phyloP scores from a whole-genome alignment of 192 early-diverging fungal species.

The Jimgerdemannia lactiflua region DNA sequence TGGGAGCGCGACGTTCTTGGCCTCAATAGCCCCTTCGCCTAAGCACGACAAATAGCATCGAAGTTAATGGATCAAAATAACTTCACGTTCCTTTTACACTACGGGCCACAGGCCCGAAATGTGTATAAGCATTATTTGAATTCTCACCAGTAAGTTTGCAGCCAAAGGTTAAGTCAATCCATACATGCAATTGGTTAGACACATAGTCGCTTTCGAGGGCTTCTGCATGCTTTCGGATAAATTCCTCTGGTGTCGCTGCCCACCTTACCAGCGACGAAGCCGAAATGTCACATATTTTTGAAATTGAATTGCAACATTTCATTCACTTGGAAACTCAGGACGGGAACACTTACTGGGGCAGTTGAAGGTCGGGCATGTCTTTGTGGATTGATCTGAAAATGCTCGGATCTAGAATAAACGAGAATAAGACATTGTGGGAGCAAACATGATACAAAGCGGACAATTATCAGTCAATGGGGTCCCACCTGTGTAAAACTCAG shows the following conservation, averaged over 20 bases:
- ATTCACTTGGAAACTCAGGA: neutral
- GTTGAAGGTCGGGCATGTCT: slow-evolving; percentile 58
- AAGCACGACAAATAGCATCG: neutral
- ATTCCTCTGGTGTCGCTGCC: slow-evolving; percentile 76
- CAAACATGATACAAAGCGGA: neutral
- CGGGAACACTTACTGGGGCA: slow-evolving; percentile 26
- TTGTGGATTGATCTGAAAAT: slow-evolving; percentile 62
- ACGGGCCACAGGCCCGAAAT: too few species aligned
- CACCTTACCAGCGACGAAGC: slow-evolving; percentile 37
- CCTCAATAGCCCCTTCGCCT: slow-evolving; percentile 66
- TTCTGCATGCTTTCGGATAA: slow-evolving; percentile 79
- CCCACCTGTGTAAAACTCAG: slow-evolving; percentile 61
- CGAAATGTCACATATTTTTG: neutral
- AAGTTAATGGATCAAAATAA: too few species aligned
- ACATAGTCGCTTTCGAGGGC: slow-evolving; percentile 75
- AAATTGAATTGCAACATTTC: neutral
- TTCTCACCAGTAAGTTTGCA: slow-evolving; percentile 65
- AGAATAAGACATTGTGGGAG: too few species aligned
- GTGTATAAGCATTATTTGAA: neutral
- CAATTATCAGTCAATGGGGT: slow-evolving; percentile 1
- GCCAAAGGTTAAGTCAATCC: slow-evolving; percentile 92
- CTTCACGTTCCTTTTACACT: too few species aligned
- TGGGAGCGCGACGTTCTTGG: slow-evolving; percentile 73
- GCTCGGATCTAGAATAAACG: slow-evolving; percentile 35
- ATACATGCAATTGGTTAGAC: slow-evolving; percentile 70